Evolutionary conservation across 106 monocot genomes (phyloP).

Genomic region (Dioscorea alata): DNA sequence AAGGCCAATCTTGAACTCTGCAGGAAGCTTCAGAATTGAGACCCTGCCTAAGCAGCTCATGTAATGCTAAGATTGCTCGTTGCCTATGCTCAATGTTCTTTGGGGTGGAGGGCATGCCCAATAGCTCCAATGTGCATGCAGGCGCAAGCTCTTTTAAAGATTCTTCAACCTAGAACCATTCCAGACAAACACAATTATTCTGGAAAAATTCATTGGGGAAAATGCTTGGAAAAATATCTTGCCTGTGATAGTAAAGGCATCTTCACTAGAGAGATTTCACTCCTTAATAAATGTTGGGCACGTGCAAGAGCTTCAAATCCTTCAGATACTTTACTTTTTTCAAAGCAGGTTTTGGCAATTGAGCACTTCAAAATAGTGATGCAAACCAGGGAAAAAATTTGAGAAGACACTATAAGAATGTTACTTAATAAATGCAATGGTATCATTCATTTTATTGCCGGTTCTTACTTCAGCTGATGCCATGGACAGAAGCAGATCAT

Average conservation of each 20-base stretch:
- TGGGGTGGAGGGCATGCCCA: slow-evolving; percentile 56
- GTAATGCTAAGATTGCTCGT: slow-evolving; percentile 74
- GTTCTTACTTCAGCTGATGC: slow-evolving; percentile 87
- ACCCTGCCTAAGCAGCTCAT: slow-evolving; percentile 89
- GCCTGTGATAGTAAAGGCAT: slow-evolving; percentile 80
- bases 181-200: slow-evolving; percentile 10
- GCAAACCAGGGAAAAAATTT: not conserved
- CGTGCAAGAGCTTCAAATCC: slow-evolving; percentile 98
- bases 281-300: slow-evolving; percentile 79
- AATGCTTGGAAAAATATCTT: slow-evolving; percentile 7
- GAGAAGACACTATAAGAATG: not conserved
- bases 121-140: slow-evolving; percentile 82
- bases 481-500: slow-evolving; percentile 93
- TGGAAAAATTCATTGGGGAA: not conserved
- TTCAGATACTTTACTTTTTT: slow-evolving; percentile 78
- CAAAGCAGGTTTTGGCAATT: slow-evolving; percentile 81
- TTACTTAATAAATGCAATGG: not conserved
- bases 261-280: slow-evolving; percentile 59
- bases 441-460: not conserved
- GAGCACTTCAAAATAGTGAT: slow-evolving; percentile 55
- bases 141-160: slow-evolving; percentile 96
- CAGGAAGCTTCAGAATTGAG: slow-evolving; percentile 83
- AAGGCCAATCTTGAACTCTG: slow-evolving; percentile 89
- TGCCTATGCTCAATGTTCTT: slow-evolving; percentile 70
- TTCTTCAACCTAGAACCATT: slow-evolving; percentile 77